Base-by-base conservation (phyloP, 441 rosid genomes). In the Pelargonium citronellum region DNA sequence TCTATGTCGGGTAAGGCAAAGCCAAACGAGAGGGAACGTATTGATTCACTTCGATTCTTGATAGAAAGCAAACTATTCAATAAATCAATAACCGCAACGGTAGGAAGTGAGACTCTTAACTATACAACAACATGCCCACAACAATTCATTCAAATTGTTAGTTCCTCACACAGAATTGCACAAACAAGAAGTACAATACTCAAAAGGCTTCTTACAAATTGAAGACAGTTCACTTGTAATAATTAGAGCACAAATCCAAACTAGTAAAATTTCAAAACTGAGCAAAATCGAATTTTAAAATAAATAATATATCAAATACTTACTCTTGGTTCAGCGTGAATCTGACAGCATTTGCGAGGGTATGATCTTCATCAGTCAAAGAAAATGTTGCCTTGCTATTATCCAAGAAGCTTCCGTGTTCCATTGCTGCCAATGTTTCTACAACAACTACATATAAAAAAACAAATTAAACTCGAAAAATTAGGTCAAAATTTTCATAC, bases 281-380 rank as follows among this genome's bases (percentile, higher is more conserved):
- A 60, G 47, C 12, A 37, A 17, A 2, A 41, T 39, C 7, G 47
- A 66, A 30, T 30, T 30, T 30, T 3, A 16, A 1, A 16, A 47
- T 1, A 1, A 7, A 2, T 12, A 41, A 20, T 3, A 22, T 37
- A 22, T 16, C 10, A 4, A 22, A 70, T 20, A 87, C 93, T 81
- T n/a, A 90, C 98, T 95, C 98, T 84, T 95, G 99, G 83, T 92
- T 90, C 81, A 95, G 80, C 65, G 87, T 76, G 83, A 84, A 92
- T 72, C 98, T 82, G 69, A 92, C 82, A 49, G 96, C 77, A 72
- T 90, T 92, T 8, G 96, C 98, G 20, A 95, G 84, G 3, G 98
- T 95, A 72, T 95, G 97, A 77, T 91, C 98, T 74, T 92, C 98
- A 19, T 87, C 91, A 0, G 83, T 67, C 9, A 92, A 73, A 64